A percentile compares a stretch with the other conserved stretches of the same genome.
Conservation (phyloP, 169 alveolate species). For the Plasmodium vivax region DNA sequence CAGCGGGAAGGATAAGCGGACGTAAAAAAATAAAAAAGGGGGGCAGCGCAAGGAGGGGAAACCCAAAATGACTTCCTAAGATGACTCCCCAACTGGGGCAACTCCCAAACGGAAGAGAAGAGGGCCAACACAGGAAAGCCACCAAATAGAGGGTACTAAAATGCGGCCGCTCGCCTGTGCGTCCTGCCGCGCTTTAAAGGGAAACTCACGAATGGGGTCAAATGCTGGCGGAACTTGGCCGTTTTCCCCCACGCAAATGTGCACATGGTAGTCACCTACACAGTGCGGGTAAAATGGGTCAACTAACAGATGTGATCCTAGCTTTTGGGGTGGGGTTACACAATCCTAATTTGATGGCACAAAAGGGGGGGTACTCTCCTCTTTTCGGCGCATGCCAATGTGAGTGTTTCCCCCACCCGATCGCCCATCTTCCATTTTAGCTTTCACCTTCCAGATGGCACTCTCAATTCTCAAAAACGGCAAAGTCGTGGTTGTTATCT, state of each 20-base stretch:
- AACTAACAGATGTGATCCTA: neutral
- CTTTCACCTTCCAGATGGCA: neutral
- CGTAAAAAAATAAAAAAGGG: neutral
- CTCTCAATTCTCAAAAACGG: constrained; percentile 44
- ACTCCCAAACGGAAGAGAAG: neutral
- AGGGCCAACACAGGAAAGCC: neutral
- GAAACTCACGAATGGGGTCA: neutral
- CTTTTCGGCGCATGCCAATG: neutral
- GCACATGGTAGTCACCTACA: neutral
- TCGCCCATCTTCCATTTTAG: neutral
- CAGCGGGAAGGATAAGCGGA: neutral
- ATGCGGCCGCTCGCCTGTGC: neutral
- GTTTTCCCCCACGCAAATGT: neutral
- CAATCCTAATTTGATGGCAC: neutral
- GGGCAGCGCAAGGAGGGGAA: neutral
- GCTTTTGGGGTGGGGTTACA: neutral
- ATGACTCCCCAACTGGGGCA: neutral
- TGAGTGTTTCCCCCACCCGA: neutral
- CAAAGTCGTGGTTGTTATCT: neutral
- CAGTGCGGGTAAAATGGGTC: neutral
- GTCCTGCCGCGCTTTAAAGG: neutral
- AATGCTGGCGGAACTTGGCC: neutral
- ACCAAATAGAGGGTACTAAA: neutral
- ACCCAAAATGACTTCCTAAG: neutral
- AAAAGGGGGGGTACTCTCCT: neutral